Evolutionary conservation across 495 filamentous ascomycete genomes (phyloP), one percentile per base, ranked within the genome.

Genomic region (Aspergillus baeticus): DNA sequence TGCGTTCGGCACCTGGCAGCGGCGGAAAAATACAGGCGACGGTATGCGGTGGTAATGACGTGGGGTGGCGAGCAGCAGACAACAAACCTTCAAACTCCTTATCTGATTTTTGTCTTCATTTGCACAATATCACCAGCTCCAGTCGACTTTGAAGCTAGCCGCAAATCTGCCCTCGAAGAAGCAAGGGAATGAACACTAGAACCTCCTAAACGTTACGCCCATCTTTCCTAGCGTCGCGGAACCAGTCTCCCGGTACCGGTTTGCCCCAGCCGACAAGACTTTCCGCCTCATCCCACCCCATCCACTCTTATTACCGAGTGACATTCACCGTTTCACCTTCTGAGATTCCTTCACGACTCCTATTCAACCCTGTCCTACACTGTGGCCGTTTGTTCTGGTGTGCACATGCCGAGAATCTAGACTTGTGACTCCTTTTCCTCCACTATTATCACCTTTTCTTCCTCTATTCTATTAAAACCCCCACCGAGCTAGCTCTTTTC

Each of bases 261-360:
- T 62, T 66, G 62, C 59, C 62, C 64, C 67, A 67, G 63, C 46
- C 62, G 26, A 50, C 36, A 57, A 46, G 44, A 10, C 41, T 49
- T 63, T 58, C 54, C 54, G 53, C 56, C 67, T 69, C 65, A 66
- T 69, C 55, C 54, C 38, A 48, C 50, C 34, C 50, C 49, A 31
- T 15, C 38, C 2, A 39, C 37, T 50, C 31, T 31, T 44, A 15
- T 33, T 52, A 29, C 26, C 26, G 26, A 29, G 26, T 10, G 14
- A 22, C 20, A 23, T 23, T 35, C 31, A 14, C 17, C 29, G 45
- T 46, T 59, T 50, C 42, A 50, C 52, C 35, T 8, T 49, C 43
- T 39, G 34, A 15, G 22, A 39, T 39, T 41, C 42, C n/a, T 14
- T 20, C 15, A 45, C 34, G 20, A 20, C 35, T 42, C 51, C 43